Percentiles rank a stretch among this genome's conserved stretches.
These are phyloP conservation scores for Alnus rubra DNA, from an alignment of 306 rosid genomes.

Conservation along the genomic window DNA sequence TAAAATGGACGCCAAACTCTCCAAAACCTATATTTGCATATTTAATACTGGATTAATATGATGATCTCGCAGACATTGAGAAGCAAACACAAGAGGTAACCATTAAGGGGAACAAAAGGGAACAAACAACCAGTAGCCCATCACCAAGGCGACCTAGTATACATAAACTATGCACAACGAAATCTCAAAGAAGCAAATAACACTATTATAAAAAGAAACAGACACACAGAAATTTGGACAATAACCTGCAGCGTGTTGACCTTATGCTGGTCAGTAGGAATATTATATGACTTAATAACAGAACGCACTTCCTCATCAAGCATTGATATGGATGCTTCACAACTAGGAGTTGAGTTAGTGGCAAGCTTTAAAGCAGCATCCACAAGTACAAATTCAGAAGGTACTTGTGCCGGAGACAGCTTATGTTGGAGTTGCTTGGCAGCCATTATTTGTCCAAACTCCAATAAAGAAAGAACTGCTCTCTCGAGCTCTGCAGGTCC, in stretches of 20 bases:
- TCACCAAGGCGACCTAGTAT: conserved; percentile 7
- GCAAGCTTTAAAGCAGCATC: conserved; percentile 90
- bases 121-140: background rate
- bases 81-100: background rate
- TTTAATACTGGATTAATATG: conserved; percentile 23
- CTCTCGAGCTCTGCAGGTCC: conserved; percentile 88
- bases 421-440: conserved; percentile 91
- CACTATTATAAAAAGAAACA: background rate
- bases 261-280: conserved; percentile 46
- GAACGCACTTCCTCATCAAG: conserved; percentile 77
- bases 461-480: conserved; percentile 93
- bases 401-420: conserved; percentile 79
- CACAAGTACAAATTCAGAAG: conserved; percentile 77
- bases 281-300: conserved; percentile 48
- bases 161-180: conserved; percentile 4
- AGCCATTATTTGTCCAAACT: conserved; percentile 90
- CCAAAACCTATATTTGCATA: conserved; percentile 68
- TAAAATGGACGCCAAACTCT: conserved; percentile 62
- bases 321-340: conserved; percentile 50
- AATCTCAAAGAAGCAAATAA: background rate
- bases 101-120: background rate
- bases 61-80: conserved; percentile 17
- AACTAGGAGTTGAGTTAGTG: conserved; percentile 62
- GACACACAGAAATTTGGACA: conserved; percentile 25
- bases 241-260: conserved; percentile 76